These are phyloP conservation scores for Grigorovia transvaalensis DNA, from an alignment of 805 yeast genomes.

Conservation along the genomic window DNA sequence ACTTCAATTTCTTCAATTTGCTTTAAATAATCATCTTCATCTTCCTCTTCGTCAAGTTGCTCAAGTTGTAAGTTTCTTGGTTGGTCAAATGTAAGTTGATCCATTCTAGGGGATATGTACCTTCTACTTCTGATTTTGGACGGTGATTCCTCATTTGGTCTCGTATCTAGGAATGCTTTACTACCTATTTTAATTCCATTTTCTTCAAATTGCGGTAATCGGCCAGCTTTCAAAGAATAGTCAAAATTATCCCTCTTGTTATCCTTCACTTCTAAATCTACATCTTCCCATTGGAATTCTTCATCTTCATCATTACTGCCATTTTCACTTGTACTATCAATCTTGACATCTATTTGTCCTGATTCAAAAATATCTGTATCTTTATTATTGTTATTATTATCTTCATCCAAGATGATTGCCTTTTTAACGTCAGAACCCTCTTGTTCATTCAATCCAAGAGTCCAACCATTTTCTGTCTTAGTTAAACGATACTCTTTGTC, in stretches of 20 bases:
- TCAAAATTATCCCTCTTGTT: conserved; percentile 21
- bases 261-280: conserved; percentile 30
- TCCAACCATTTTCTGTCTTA: conserved; percentile 76
- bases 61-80: conserved; percentile 2
- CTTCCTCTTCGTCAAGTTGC: conserved; percentile 10
- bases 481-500: conserved; percentile 66
- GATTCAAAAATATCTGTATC: conserved; percentile 4
- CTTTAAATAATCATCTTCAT: conserved; percentile 16
- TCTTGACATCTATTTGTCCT: conserved; percentile 10
- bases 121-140: conserved; percentile 7
- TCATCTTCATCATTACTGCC: conserved; percentile 28
- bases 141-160: conserved; percentile 16
- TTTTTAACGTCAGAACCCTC: conserved; percentile 33
- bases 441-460: conserved; percentile 47
- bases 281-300: conserved; percentile 64
- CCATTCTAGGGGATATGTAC: background rate
- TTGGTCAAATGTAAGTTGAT: background rate
- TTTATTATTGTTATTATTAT: conserved; percentile 2
- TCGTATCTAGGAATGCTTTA: conserved; percentile 24
- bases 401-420: conserved; percentile 43
- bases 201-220: conserved; percentile 26
- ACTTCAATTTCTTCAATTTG: conserved; percentile 29
- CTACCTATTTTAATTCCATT: conserved; percentile 16
- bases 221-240: conserved; percentile 34
- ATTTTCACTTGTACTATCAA: conserved; percentile 17